Evolutionary conservation across 345 rosid species (phyloP).

Genomic region (Acer campestre): DNA sequence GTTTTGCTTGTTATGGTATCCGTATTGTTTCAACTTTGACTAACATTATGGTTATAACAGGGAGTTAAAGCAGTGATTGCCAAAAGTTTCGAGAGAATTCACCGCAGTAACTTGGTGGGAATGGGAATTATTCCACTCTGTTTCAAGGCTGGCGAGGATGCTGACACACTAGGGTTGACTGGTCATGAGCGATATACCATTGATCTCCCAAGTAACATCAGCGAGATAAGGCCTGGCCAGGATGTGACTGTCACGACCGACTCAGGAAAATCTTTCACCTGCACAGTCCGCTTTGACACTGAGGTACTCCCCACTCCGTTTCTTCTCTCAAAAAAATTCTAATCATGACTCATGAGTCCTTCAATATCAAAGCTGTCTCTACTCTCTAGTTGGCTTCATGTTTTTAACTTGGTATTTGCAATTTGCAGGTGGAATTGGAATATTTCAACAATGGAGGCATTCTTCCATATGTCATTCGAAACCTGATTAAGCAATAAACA

Average conservation of each 20-base stretch:
- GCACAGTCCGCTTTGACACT: constrained; percentile 93
- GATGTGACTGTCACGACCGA: constrained; percentile 85
- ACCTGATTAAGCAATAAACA: constrained; percentile 59
- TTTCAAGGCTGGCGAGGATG: constrained; percentile 92
- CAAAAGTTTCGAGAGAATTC: constrained; percentile 98
- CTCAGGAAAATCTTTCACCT: constrained; percentile 83
- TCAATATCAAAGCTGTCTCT: too few species aligned
- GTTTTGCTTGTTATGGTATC: background rate
- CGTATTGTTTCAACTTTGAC: background rate
- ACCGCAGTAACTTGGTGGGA: constrained; percentile 95
- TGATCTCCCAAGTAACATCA: constrained; percentile 74
- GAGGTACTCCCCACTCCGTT: constrained; percentile 54
- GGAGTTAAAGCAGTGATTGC: constrained; percentile 98
- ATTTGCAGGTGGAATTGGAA: constrained; percentile 87
- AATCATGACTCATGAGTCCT: too few species aligned
- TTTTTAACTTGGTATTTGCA: background rate
- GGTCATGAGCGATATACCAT: constrained; percentile 89
- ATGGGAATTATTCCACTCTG: constrained; percentile 98
- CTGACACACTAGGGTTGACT: constrained; percentile 82
- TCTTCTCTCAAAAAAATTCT: background rate
- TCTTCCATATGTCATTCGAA: constrained; percentile 93
- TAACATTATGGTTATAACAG: constrained; percentile 41
- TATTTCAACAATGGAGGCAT: constrained; percentile 94
- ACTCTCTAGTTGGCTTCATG: too few species aligned
- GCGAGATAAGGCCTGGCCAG: constrained; percentile 91